Percentiles rank a stretch among this genome's conserved stretches.
Conservation (phyloP, 2,329 filamentous ascomycete species). For the Stagonosporopsis chrysanthemi region DNA sequence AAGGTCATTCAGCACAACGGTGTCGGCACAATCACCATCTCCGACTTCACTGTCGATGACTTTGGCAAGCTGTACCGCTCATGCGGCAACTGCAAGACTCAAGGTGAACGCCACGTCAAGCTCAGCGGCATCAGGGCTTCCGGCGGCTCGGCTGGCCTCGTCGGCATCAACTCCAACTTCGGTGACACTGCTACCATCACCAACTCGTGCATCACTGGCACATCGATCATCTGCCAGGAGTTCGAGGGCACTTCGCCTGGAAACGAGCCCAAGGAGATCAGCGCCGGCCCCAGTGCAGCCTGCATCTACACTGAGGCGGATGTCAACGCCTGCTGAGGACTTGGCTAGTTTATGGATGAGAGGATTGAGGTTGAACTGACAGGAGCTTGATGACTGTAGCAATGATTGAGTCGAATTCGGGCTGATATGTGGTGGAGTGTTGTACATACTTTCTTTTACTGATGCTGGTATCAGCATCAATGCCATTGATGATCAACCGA, state of each 20-base stretch:
- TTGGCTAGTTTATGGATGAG: not conserved
- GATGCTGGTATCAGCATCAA: not conserved
- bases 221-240: slow-evolving; percentile 30
- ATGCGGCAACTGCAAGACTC: slow-evolving; percentile 59
- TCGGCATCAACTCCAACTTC: slow-evolving; percentile 59
- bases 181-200: slow-evolving; percentile 54
- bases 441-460: not conserved
- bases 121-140: slow-evolving; percentile 20
- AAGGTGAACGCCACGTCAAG: slow-evolving; percentile 49
- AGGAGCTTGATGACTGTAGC: no score
- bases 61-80: slow-evolving; percentile 55
- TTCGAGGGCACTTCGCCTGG: slow-evolving; percentile 32
- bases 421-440: not conserved
- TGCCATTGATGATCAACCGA: not conserved
- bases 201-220: slow-evolving; percentile 30
- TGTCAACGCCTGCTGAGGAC: slow-evolving; percentile 29
- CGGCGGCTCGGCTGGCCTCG: slow-evolving; percentile 31
- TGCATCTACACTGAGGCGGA: slow-evolving; percentile 35
- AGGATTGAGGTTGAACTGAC: not conserved
- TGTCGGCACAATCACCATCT: slow-evolving; percentile 49
- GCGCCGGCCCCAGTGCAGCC: slow-evolving; percentile 23
- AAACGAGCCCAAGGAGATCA: slow-evolving; percentile 26
- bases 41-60: slow-evolving; percentile 44
- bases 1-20: slow-evolving; percentile 53
- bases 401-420: not conserved